A percentile compares a stretch with the other conserved stretches of the same genome.
phyloP scores from a whole-genome alignment of 768 basidiomycete genomes.

The Dendrothele bispora region DNA sequence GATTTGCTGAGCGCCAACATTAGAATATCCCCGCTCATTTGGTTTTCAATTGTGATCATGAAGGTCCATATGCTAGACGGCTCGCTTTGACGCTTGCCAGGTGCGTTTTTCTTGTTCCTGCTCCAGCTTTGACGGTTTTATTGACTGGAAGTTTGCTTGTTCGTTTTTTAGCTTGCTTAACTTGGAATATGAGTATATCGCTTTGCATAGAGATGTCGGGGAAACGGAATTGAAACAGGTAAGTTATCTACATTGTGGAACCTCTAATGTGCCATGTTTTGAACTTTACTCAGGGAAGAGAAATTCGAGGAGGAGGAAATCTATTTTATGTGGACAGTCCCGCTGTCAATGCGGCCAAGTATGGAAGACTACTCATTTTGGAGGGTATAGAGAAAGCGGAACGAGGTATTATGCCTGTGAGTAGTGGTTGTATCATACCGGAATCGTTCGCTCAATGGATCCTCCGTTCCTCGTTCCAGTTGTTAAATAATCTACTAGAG shows the following conservation, averaged over 20 bases:
- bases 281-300: constrained; percentile 43
- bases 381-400: constrained; percentile 76
- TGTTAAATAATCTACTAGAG: constrained; percentile 68
- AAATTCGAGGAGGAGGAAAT: constrained; percentile 60
- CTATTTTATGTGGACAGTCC: constrained; percentile 69
- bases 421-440: constrained; percentile 14
- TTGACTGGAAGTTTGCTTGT: not conserved
- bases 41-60: too few species aligned
- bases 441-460: not conserved
- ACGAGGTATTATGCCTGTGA: constrained; percentile 69
- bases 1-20: too few species aligned
- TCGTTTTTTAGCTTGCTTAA: constrained; percentile 57
- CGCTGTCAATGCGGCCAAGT: constrained; percentile 64
- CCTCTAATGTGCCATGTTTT: not conserved
- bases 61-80: constrained; percentile 59
- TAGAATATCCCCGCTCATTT: too few species aligned
- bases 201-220: constrained; percentile 67
- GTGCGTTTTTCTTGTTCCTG: too few species aligned
- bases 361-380: constrained; percentile 62
- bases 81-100: constrained; percentile 3
- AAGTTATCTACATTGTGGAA: too few species aligned
- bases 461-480: constrained; percentile 10
- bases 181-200: constrained; percentile 67
- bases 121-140: too few species aligned
- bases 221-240: constrained; percentile 70